phyloP scores from a whole-genome alignment of 371 early-diverging fungal species.

The Mycotypha africana region DNA sequence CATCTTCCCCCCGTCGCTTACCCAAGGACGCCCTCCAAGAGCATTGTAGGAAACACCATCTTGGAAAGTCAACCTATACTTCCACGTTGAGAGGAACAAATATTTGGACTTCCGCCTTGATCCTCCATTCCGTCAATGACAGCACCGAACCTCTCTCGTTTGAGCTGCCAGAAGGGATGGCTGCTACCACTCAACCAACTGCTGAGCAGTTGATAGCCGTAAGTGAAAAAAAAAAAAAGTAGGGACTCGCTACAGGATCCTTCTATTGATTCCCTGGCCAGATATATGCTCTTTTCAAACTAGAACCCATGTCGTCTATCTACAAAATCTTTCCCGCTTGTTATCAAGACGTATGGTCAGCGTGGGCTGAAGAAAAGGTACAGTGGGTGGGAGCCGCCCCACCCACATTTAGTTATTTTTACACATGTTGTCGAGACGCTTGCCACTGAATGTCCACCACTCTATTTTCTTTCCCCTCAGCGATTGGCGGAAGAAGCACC shows the following conservation, averaged over 20 bases:
- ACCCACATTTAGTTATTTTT: too few relatives aligned
- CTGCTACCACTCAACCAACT: conserved; percentile 17
- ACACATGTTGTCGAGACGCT: too few relatives aligned
- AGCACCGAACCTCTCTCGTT: background rate
- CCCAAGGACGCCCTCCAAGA: conserved; percentile 40
- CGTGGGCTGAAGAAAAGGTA: conserved; percentile 47
- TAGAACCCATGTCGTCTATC: conserved; percentile 44
- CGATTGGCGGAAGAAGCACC: conserved; percentile 20
- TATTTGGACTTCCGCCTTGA: conserved; percentile 22
- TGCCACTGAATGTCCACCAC: too few relatives aligned
- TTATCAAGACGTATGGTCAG: conserved; percentile 65
- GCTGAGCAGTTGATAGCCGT: conserved; percentile 61
- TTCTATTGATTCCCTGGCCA: conserved; percentile 8
- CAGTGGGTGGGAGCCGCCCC: background rate
- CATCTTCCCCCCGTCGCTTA: conserved; percentile 42
- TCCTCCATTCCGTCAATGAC: conserved; percentile 2
- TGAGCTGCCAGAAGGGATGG: conserved; percentile 13
- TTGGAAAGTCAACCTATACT: conserved; percentile 10
- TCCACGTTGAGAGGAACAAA: conserved; percentile 4
- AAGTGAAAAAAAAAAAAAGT: background rate
- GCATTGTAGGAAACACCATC: conserved; percentile 19
- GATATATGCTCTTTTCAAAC: conserved; percentile 44
- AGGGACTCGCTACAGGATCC: too few relatives aligned
- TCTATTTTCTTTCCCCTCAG: conserved; percentile 1
- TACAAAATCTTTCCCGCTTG: conserved; percentile 55